Base-by-base conservation (phyloP, 176 grass and related monocot species). In the Rhynchospora tenuis region DNA sequence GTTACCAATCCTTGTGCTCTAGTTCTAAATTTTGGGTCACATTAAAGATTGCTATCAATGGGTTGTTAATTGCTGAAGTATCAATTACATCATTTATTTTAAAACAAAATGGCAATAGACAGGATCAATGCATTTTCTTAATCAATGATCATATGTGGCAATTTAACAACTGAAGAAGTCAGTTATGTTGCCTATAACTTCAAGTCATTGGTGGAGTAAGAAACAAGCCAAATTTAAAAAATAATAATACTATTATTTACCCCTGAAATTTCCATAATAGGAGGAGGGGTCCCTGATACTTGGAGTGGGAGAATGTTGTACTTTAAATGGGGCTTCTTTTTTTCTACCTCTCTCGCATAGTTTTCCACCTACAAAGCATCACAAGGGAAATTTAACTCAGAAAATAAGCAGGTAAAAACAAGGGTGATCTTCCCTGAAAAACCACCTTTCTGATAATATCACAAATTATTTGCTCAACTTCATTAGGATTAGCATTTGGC, bases 271-370 rank as follows among this genome's bases (percentile, higher is more conserved):
- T 95, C 83, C 93, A 99, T 95, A 86, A 99, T 83, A 83, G 88
- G 69, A 86, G 90, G 93, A 80, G 33, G 5, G 14, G 47, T 44
- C 64, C 61, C 89, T 47, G 89, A 83, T 88, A 93, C 80, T 86
- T 90, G 86, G 80, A 95, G 93, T 88, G 97, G 97, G 84, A 99
- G 90, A 89, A 99, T 99, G 84, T 99, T 99, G 73, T 93, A 99
- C n/a, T 65, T 78, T 86, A 88, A 98, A 38, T 86, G 89, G 73
- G 87, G 88, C 85, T 91, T 93, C 76, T 89, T 86, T 75, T 81
- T 91, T 86, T 98, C 95, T 56, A 94, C 56, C 9, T 47, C 90
- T 90, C 45, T 81, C 47, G 92, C 90, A 56, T 86, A 91, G 29
- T 44, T 57, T 70, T 76, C 73, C 81, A 80, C 73, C 95, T 95